These are phyloP conservation scores for Brassica cretica DNA, from an alignment of 345 rosid species.

Conservation along the genomic window DNA sequence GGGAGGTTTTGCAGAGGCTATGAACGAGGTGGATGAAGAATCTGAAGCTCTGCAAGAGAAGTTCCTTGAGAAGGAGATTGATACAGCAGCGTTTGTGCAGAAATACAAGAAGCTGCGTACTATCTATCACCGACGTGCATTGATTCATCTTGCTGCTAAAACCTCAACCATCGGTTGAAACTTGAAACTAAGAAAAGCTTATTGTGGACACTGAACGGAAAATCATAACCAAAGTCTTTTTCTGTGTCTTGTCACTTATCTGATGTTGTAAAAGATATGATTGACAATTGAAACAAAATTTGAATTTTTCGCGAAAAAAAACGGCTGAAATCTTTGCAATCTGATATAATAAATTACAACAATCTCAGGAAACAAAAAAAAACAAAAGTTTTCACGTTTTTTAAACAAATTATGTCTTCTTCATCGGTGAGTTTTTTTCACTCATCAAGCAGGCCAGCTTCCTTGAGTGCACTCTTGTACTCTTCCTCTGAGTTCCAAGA, in stretches of 20 bases:
- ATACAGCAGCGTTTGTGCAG: conserved; percentile 59
- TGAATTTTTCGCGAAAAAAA: neutral
- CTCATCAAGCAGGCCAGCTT: conserved; percentile 38
- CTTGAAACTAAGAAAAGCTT: neutral
- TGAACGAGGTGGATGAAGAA: conserved; percentile 73
- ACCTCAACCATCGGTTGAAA: conserved; percentile 43
- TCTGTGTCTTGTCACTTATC: neutral
- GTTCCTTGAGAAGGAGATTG: conserved; percentile 77
- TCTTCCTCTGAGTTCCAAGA: conserved; percentile 42
- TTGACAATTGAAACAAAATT: neutral
- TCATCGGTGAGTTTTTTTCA: neutral
- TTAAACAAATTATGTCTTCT: no score
- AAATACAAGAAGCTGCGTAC: conserved; percentile 80
- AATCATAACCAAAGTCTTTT: neutral
- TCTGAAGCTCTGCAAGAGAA: conserved; percentile 68
- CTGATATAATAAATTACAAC: neutral
- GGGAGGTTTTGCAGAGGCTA: conserved; percentile 54
- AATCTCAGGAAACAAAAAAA: no score
- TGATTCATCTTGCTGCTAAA: conserved; percentile 72
- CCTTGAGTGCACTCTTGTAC: conserved; percentile 36
- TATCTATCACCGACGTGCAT: conserved; percentile 70
- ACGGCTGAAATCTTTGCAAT: neutral
- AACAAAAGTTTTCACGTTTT: no score
- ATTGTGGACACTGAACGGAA: neutral
- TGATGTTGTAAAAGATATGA: neutral